These are phyloP conservation scores for Typha latifolia DNA, from an alignment of 176 grass and related monocot genomes.

Conservation along the genomic window DNA sequence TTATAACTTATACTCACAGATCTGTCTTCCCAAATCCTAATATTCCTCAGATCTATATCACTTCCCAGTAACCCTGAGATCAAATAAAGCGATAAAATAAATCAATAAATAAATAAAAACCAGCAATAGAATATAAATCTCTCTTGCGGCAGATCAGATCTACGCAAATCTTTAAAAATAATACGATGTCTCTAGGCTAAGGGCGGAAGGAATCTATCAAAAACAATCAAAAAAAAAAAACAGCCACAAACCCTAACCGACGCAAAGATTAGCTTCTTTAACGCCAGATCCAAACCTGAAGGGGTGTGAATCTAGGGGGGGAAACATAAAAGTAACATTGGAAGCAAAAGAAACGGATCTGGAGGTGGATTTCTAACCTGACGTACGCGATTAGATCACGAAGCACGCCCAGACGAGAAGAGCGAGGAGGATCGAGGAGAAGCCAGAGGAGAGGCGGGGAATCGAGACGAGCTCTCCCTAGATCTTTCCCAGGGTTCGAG, in stretches of 20 bases:
- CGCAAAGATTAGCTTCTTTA: too few relatives aligned
- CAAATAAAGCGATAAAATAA: not conserved
- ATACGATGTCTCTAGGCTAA: too few relatives aligned
- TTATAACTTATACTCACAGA: not conserved
- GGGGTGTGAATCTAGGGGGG: not conserved
- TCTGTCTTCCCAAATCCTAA: not conserved
- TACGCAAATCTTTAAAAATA: too few relatives aligned
- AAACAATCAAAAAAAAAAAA: too few relatives aligned
- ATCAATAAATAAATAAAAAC: not conserved
- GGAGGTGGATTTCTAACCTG: not conserved
- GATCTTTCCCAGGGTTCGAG: not conserved
- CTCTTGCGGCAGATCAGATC: too few relatives aligned
- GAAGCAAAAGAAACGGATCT: not conserved
- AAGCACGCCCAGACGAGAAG: not conserved
- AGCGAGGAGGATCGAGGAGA: not conserved
- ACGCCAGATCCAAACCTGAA: not conserved
- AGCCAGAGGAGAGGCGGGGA: not conserved
- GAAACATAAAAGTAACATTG: not conserved
- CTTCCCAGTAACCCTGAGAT: not conserved
- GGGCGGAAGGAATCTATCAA: too few relatives aligned
- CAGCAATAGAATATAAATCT: not conserved
- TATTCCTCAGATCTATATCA: not conserved
- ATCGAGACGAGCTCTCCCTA: not conserved
- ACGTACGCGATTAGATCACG: not conserved
- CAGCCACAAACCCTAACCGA: too few relatives aligned